Evolutionary conservation across 2,329 filamentous ascomycete genomes (phyloP).

Genomic region (Pseudogymnoascus sp.): DNA sequence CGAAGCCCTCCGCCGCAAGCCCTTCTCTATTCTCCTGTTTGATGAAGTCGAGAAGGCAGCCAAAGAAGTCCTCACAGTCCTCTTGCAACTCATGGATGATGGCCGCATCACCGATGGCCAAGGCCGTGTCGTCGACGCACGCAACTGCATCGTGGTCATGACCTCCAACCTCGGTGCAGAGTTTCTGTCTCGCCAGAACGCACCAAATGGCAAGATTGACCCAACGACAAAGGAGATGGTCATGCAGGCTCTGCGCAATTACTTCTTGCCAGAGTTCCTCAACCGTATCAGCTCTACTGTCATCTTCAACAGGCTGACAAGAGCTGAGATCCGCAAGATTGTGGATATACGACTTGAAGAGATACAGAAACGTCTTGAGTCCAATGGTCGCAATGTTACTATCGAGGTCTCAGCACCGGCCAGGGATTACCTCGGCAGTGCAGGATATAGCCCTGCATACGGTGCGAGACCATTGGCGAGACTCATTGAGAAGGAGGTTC

Average conservation of each 20-base stretch:
- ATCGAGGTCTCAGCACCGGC: slow-evolving; percentile 79
- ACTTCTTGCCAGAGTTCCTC: slow-evolving; percentile 96
- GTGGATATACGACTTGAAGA: slow-evolving; percentile 83
- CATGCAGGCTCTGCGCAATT: slow-evolving; percentile 82
- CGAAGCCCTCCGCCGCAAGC: slow-evolving; percentile 83
- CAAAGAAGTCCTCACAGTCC: slow-evolving; percentile 91
- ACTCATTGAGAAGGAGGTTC: slow-evolving; percentile 93
- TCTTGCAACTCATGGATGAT: slow-evolving; percentile 99
- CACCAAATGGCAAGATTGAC: slow-evolving; percentile 78
- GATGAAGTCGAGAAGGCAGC: slow-evolving; percentile 98
- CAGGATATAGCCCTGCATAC: slow-evolving; percentile 92
- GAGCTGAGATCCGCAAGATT: slow-evolving; percentile 84
- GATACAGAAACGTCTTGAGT: slow-evolving; percentile 81
- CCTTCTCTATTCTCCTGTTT: slow-evolving; percentile 95
- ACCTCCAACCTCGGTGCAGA: slow-evolving; percentile 96
- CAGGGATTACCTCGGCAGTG: slow-evolving; percentile 84
- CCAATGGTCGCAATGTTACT: slow-evolving; percentile 77
- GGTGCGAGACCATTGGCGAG: slow-evolving; percentile 81
- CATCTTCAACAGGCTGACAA: slow-evolving; percentile 96
- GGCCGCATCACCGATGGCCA: slow-evolving; percentile 97
- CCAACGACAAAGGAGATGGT: slow-evolving; percentile 78
- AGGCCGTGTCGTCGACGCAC: slow-evolving; percentile 87
- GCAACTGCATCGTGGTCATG: slow-evolving; percentile 99
- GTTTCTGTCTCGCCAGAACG: slow-evolving; percentile 72
- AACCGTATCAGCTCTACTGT: slow-evolving; percentile 95